phyloP scores from a whole-genome alignment of 805 yeast species.

The Candida methanosorbosa region DNA sequence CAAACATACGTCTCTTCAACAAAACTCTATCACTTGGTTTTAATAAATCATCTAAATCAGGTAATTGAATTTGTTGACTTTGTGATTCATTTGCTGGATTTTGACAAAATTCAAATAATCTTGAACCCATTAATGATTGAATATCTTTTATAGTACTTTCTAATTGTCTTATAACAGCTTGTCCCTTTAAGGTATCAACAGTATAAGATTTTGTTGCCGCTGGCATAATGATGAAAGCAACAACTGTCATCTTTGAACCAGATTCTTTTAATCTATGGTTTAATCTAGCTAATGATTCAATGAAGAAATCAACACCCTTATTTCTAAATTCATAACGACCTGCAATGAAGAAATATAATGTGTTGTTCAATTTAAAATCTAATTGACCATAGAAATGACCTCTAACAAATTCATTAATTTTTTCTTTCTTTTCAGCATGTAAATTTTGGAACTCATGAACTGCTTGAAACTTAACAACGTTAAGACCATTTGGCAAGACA shows the following conservation, averaged over 20 bases:
- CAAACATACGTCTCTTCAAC: slow-evolving; percentile 86
- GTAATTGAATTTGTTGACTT: slow-evolving; percentile 34
- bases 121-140: slow-evolving; percentile 74
- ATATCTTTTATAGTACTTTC: slow-evolving; percentile 86
- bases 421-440: slow-evolving; percentile 86
- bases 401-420: slow-evolving; percentile 87
- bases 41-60: slow-evolving; percentile 71
- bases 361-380: slow-evolving; percentile 90
- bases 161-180: slow-evolving; percentile 88
- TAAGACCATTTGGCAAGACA: slow-evolving; percentile 91
- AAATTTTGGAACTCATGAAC: slow-evolving; percentile 97
- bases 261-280: slow-evolving; percentile 77
- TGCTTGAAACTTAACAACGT: slow-evolving; percentile 93
- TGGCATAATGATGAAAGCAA: slow-evolving; percentile 97
- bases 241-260: slow-evolving; percentile 85
- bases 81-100: slow-evolving; percentile 37
- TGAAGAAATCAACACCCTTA: slow-evolving; percentile 93
- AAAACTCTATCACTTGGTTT: slow-evolving; percentile 83
- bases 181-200: slow-evolving; percentile 91
- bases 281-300: slow-evolving; percentile 86
- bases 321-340: slow-evolving; percentile 96
- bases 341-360: slow-evolving; percentile 91
- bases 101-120: slow-evolving; percentile 81
- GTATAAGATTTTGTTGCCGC: slow-evolving; percentile 92
- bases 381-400: slow-evolving; percentile 97